Evolutionary conservation across 2,329 filamentous ascomycete genomes (phyloP).

Genomic region (Penicillium sp.): DNA sequence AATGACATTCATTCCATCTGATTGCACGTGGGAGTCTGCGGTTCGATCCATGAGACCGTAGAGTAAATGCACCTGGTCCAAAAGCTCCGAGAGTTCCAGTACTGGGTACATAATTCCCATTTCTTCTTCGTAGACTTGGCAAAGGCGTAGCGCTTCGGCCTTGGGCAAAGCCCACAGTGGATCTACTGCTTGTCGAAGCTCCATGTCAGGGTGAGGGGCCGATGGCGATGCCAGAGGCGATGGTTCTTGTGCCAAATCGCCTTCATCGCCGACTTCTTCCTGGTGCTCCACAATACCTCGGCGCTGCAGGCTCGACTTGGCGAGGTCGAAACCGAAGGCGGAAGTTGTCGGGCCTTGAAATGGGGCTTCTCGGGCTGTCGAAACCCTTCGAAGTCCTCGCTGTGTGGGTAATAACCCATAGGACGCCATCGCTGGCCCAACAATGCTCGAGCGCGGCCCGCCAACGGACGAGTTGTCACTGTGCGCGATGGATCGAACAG

Average conservation of each 20-base stretch:
- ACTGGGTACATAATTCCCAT: conserved; percentile 90
- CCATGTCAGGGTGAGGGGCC: conserved; percentile 24
- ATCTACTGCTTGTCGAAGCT: conserved; percentile 56
- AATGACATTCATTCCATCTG: conserved; percentile 48
- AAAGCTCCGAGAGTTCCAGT: conserved; percentile 69
- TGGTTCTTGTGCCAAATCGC: conserved; percentile 57
- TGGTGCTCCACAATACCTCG: conserved; percentile 74
- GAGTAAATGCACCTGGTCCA: conserved; percentile 66
- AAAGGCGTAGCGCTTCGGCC: conserved; percentile 78
- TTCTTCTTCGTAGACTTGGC: conserved; percentile 81
- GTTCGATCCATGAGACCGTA: conserved; percentile 51
- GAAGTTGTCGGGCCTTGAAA: conserved; percentile 86
- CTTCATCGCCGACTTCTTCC: conserved; percentile 51
- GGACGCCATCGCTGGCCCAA: not conserved
- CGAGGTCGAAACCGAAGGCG: conserved; percentile 80
- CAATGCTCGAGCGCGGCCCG: conserved; percentile 13
- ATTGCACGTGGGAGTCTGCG: not conserved
- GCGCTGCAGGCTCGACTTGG: conserved; percentile 80
- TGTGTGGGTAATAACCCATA: conserved; percentile 16
- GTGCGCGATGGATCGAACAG: conserved; percentile 68
- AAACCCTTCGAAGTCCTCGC: conserved; percentile 23
- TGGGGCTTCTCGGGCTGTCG: conserved; percentile 56
- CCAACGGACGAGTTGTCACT: conserved; percentile 16
- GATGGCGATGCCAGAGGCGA: conserved; percentile 38
- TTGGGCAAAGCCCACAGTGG: conserved; percentile 76